Evolutionary conservation across 2,329 filamentous ascomycete genomes (phyloP), one percentile per base, ranked within the genome.

Genomic region (Pseudogymnoascus sp.): DNA sequence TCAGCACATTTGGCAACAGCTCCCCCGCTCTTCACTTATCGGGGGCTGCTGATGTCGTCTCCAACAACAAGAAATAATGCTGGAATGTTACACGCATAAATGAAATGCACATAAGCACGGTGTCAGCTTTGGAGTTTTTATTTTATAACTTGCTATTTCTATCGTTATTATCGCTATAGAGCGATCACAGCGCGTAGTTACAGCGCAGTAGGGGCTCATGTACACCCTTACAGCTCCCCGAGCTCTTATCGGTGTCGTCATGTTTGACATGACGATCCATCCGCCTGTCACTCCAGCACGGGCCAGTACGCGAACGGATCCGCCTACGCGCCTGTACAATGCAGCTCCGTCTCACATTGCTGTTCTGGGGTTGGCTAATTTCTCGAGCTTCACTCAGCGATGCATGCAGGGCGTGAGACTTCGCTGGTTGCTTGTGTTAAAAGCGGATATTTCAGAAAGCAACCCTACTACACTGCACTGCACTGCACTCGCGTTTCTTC

Each of bases 1-100:
- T 56, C 50, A 56, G 50, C 50, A 56, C 50, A n/a, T 56, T 56
- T 56, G 50, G 50, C 50, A 56, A 56, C 50, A 56, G 50, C 50
- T 56, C 50, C 50, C 28, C 28, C 50, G n/a, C 50, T 33, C 50
- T 24, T 35, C 26, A 33, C 50, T 56, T 56, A 56, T 56, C 50
- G 50, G n/a, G 28, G 50, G 16, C 28, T 8, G 28, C n/a, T 31
- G 46, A 28, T 56, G 26, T 31, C 26, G 4, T 53, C 12, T 19
- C n/a, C 7, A 2, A 53, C 46, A 16, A 16, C 8, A 28, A 24
- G 46, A 16, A 12, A 35, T 11, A 2, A 33, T 19, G 50, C n/a
- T 12, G 26, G 16, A 7, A 6, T 33, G 50, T 56, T 35, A 56
- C 28, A 56, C 50, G 10, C 28, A 19, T 56, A 56, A 2, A 56